Conservation (phyloP, 2,329 filamentous ascomycete species). For the Clathrospora elynae region DNA sequence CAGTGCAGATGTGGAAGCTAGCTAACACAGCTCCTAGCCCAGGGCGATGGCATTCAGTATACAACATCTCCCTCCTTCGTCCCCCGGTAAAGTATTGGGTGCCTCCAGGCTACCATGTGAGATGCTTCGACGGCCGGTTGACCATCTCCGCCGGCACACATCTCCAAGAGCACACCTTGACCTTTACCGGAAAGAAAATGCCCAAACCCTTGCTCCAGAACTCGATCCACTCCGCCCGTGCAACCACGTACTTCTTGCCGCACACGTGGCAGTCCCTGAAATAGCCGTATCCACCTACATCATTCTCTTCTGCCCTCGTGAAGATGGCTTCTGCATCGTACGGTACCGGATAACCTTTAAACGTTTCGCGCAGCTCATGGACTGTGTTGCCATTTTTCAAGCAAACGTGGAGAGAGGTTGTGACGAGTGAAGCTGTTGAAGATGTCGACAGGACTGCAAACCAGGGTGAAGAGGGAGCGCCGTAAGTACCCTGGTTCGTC, state of each 20-base stretch:
- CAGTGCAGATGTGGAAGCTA: too few relatives aligned
- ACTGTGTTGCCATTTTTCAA: constrained; percentile 6
- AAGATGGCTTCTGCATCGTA: constrained; percentile 21
- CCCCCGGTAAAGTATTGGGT: too few relatives aligned
- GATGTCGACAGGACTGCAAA: constrained; percentile 22
- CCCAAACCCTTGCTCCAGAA: constrained; percentile 26
- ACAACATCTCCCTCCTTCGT: too few relatives aligned
- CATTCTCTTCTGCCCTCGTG: constrained; percentile 18
- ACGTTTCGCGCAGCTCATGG: constrained; percentile 8
- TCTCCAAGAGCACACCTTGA: constrained; percentile 41
- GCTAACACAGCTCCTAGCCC: too few relatives aligned
- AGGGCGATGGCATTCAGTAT: too few relatives aligned
- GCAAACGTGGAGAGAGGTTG: constrained; percentile 20
- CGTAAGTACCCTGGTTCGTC: constrained; percentile 24
- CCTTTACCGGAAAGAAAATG: constrained; percentile 27
- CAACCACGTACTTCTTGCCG: constrained; percentile 33
- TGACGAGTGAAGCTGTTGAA: constrained; percentile 22
- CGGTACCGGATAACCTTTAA: constrained; percentile 12
- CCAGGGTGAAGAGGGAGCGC: constrained; percentile 19
- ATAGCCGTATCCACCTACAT: constrained; percentile 19
- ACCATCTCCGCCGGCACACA: constrained; percentile 34
- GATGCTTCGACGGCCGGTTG: constrained; percentile 14
- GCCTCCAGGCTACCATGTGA: constrained; percentile 4
- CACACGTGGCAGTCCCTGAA: constrained; percentile 37
- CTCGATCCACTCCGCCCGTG: constrained; percentile 42